Evolutionary conservation across 2,329 filamentous ascomycete species (phyloP).

Genomic region (Claviceps monticola): DNA sequence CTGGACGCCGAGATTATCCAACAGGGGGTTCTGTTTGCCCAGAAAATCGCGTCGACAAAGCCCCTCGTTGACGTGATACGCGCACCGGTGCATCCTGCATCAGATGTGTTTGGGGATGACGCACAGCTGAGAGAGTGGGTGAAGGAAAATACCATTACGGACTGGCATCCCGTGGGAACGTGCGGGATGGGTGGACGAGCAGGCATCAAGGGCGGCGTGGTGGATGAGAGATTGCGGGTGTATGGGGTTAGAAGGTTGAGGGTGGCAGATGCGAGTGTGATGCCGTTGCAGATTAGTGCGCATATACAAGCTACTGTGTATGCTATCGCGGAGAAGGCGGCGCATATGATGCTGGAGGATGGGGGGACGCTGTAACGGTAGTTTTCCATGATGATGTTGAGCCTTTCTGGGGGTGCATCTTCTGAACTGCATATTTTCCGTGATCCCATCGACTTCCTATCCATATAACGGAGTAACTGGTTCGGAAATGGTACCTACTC

Average conservation of each 20-base stretch:
- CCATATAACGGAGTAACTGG: too few species aligned
- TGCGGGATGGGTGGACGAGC: conserved; percentile 19
- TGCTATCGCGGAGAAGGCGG: conserved; percentile 20
- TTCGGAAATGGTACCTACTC: too few species aligned
- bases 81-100: conserved; percentile 13
- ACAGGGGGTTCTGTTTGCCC: conserved; percentile 23
- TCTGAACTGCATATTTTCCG: too few species aligned
- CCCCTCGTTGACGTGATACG: conserved; percentile 25
- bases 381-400: too few species aligned
- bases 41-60: conserved; percentile 23
- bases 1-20: conserved; percentile 30
- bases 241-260: conserved; percentile 13
- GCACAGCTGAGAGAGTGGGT: conserved; percentile 14
- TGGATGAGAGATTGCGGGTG: conserved; percentile 13
- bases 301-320: conserved; percentile 17
- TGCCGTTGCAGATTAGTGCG: conserved; percentile 15
- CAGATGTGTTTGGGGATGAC: conserved; percentile 8
- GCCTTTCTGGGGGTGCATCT: too few species aligned
- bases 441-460: too few species aligned
- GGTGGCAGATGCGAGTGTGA: conserved; percentile 14
- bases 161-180: conserved; percentile 27
- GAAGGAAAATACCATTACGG: conserved; percentile 15
- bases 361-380: neutral
- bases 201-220: conserved; percentile 17
- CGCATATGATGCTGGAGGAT: conserved; percentile 17